Percentiles rank a stretch among this genome's conserved stretches.
phyloP scores from a whole-genome alignment of 2,329 filamentous ascomycete species.

The Raffaelea deltoideospora region DNA sequence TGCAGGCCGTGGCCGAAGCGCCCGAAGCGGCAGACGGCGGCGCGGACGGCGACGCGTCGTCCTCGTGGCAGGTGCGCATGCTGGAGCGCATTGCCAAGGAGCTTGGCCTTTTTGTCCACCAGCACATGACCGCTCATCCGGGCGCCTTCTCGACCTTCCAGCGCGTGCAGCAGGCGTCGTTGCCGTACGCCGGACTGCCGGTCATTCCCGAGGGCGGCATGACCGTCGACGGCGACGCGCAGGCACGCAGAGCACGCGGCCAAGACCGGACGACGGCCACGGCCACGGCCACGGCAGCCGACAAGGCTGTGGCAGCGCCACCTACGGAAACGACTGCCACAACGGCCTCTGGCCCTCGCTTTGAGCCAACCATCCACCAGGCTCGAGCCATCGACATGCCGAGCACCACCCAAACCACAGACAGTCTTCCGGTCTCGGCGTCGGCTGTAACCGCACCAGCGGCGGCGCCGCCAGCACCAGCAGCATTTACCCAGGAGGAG shows the following conservation, averaged over 20 bases:
- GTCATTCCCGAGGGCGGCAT: conserved; percentile 39
- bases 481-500: conserved; percentile 52
- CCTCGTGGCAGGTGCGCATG: conserved; percentile 57
- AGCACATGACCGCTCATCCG: conserved; percentile 65
- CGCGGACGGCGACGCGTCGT: conserved; percentile 18
- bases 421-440: conserved; percentile 1
- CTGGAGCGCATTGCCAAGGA: conserved; percentile 77
- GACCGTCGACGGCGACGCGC: conserved; percentile 7
- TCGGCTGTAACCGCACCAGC: background rate
- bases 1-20: conserved; percentile 2
- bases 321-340: conserved; percentile 6
- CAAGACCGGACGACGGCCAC: conserved; percentile 3
- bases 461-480: background rate
- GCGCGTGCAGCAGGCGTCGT: conserved; percentile 44
- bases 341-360: conserved; percentile 26
- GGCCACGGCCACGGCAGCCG: conserved; percentile 1
- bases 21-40: conserved; percentile 7
- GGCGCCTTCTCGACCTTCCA: conserved; percentile 78
- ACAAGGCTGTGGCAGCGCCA: conserved; percentile 2
- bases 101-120: conserved; percentile 67
- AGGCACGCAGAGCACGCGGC: conserved; percentile 2
- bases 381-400: conserved; percentile 22
- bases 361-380: conserved; percentile 30
- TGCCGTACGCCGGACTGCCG: conserved; percentile 67
- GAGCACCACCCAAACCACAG: conserved; percentile 10